Conservation (phyloP, 208 protist species). For the Trypanosoma avium region DNA sequence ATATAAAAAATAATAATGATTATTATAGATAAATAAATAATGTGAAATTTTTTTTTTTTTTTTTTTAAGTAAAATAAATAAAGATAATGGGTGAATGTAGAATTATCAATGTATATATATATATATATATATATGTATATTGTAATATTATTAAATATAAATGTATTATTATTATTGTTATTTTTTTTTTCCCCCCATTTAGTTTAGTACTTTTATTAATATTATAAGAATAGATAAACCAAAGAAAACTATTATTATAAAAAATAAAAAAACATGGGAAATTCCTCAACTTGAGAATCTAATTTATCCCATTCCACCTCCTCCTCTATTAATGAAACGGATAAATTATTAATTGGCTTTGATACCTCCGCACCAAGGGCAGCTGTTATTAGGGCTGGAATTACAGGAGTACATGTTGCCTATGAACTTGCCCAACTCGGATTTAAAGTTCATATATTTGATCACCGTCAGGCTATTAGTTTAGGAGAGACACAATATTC, state of each 20-base stretch:
- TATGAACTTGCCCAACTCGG: constrained; percentile 83
- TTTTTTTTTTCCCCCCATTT: background rate
- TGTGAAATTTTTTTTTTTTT: background rate
- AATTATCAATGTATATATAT: background rate
- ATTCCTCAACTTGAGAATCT: background rate
- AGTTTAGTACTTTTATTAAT: background rate
- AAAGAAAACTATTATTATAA: no score
- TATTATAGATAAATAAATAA: background rate
- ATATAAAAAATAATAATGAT: background rate
- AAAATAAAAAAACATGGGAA: no score
- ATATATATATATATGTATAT: constrained; percentile 5
- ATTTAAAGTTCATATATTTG: constrained; percentile 85
- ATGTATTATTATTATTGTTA: background rate
- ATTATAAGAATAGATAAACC: no score
- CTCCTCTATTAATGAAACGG: background rate
- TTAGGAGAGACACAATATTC: constrained; percentile 57
- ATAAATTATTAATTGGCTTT: constrained; percentile 35
- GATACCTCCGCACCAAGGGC: constrained; percentile 50
- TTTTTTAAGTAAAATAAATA: background rate
- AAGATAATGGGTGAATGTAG: no score
- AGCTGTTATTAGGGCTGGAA: constrained; percentile 80
- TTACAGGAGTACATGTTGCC: constrained; percentile 82
- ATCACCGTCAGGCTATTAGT: constrained; percentile 45
- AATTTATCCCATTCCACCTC: background rate
- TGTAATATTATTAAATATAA: background rate